Conservation (phyloP, 208 protist species). For the Leishmania lainsoni region DNA sequence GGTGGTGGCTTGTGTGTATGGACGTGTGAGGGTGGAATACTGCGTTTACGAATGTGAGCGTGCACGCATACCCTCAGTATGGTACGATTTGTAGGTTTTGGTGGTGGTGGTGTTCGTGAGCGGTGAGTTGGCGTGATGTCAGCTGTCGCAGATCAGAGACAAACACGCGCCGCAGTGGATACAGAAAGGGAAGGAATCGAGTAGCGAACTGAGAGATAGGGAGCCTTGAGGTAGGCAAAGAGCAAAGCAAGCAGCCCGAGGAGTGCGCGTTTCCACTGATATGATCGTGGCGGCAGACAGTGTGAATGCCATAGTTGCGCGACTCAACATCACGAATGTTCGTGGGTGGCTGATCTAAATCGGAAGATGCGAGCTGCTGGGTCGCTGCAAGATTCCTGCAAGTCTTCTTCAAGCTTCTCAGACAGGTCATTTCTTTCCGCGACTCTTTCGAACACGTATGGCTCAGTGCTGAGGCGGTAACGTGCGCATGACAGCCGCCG, state of each 20-base stretch:
- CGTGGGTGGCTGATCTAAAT: background rate
- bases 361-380: no score
- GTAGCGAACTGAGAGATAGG: background rate
- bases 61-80: background rate
- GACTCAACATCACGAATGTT: background rate
- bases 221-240: background rate
- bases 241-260: background rate
- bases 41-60: background rate
- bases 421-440: background rate
- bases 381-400: background rate
- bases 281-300: background rate
- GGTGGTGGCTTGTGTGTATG: background rate
- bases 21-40: background rate
- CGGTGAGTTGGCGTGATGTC: background rate
- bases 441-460: background rate
- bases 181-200: background rate
- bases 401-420: background rate
- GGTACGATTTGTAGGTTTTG: background rate
- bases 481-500: background rate
- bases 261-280: background rate
- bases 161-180: background rate
- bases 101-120: background rate
- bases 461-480: background rate
- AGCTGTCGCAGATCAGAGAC: background rate
- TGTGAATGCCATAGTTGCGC: background rate